phyloP scores from a whole-genome alignment of 2,329 filamentous ascomycete genomes.

The Alternaria tenuissima region DNA sequence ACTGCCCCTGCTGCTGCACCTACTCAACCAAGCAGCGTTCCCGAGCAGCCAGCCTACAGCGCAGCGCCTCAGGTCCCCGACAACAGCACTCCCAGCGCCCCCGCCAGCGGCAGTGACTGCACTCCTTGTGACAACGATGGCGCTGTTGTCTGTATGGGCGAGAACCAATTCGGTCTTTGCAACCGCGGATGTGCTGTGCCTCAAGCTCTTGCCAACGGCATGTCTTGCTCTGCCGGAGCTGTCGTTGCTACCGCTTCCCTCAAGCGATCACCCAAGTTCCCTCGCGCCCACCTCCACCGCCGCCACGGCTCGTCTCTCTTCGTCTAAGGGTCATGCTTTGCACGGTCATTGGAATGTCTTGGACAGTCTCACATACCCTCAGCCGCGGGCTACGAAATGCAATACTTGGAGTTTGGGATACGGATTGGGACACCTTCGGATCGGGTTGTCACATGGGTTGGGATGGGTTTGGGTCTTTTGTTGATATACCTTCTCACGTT shows the following conservation, averaged over 20 bases:
- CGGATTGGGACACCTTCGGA: constrained; percentile 18
- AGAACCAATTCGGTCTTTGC: constrained; percentile 55
- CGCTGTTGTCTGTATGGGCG: constrained; percentile 55
- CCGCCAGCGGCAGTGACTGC: constrained; percentile 27
- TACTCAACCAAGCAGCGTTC: constrained; percentile 11
- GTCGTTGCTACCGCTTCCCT: constrained; percentile 17
- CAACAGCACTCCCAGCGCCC: constrained; percentile 19
- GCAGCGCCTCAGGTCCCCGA: constrained; percentile 9
- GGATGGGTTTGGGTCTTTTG: constrained; percentile 23
- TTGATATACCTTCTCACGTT: constrained; percentile 24
- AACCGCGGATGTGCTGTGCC: constrained; percentile 53
- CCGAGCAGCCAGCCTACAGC: constrained; percentile 13
- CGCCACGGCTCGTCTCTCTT: constrained; percentile 36
- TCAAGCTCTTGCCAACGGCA: constrained; percentile 53
- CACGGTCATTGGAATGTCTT: constrained; percentile 6
- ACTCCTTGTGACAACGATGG: constrained; percentile 53
- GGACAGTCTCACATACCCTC: constrained; percentile 10
- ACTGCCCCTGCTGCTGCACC: constrained; percentile 5
- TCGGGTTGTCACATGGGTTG: constrained; percentile 15
- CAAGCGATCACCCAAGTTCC: constrained; percentile 32
- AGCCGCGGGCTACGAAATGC: constrained; percentile 22
- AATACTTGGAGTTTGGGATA: constrained; percentile 35
- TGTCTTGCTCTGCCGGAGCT: constrained; percentile 50
- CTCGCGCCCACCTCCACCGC: constrained; percentile 41
- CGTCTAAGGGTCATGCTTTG: constrained; percentile 22